phyloP scores from a whole-genome alignment of 345 rosid genomes.

The Citrus maxima region DNA sequence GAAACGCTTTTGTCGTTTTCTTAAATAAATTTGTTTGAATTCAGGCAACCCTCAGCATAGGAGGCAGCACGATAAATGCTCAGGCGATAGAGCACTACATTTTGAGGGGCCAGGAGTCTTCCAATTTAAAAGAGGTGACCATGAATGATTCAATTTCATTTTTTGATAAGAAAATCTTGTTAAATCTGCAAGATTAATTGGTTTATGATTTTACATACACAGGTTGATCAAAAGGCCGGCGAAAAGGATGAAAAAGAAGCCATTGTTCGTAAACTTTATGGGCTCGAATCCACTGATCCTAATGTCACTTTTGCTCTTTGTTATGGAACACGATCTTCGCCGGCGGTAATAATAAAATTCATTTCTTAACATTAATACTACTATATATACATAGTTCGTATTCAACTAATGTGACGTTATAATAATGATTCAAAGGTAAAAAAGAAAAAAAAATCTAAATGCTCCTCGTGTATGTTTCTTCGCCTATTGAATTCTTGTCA shows the following conservation, averaged over 20 bases:
- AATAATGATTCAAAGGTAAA: too few relatives aligned
- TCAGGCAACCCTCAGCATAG: constrained; percentile 77
- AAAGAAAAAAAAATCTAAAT: too few relatives aligned
- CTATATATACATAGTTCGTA: too few relatives aligned
- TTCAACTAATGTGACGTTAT: too few relatives aligned
- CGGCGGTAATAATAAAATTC: constrained; percentile 48
- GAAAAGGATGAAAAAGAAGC: constrained; percentile 62
- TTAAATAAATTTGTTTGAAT: background rate
- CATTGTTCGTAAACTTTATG: constrained; percentile 57
- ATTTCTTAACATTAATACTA: too few relatives aligned
- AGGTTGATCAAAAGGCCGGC: constrained; percentile 27
- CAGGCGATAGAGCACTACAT: constrained; percentile 79
- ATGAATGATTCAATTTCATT: background rate
- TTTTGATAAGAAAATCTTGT: too few relatives aligned
- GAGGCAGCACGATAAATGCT: constrained; percentile 82
- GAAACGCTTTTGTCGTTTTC: background rate
- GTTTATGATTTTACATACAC: background rate
- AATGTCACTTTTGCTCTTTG: constrained; percentile 82
- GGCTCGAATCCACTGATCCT: constrained; percentile 58
- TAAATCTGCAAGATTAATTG: background rate
- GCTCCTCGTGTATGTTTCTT: too few relatives aligned
- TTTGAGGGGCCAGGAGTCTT: constrained; percentile 51
- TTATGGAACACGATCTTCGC: constrained; percentile 89
- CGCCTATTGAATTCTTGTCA: background rate
- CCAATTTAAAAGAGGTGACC: constrained; percentile 47